Percentiles rank a stretch among this genome's conserved stretches.
Evolutionary conservation across 1,284 basidiomycete genomes (phyloP).

Genomic region (Mycena citricolor): DNA sequence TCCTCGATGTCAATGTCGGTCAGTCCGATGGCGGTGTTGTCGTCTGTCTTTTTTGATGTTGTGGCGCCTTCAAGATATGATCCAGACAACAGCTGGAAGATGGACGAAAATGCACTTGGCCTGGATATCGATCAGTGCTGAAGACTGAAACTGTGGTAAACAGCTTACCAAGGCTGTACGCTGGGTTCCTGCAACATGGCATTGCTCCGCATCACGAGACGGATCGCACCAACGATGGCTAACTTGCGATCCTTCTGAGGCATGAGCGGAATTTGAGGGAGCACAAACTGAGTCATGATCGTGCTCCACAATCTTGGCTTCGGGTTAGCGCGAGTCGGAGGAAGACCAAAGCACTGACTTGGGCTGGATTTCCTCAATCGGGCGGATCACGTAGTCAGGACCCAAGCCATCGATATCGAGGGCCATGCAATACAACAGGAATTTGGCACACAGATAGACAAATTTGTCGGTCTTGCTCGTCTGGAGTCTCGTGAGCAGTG

Average conservation of each 20-base stretch:
- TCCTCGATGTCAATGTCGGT: slow-evolving; percentile 89
- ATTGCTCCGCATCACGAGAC: slow-evolving; percentile 74
- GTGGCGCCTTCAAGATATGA: slow-evolving; percentile 58
- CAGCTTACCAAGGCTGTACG: slow-evolving; percentile 67
- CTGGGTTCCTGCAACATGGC: slow-evolving; percentile 66
- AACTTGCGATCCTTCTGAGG: slow-evolving; percentile 83
- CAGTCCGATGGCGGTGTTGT: slow-evolving; percentile 59
- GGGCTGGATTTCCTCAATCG: slow-evolving; percentile 84
- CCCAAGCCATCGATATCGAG: slow-evolving; percentile 71
- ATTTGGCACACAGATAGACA: slow-evolving; percentile 80
- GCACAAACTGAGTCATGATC: slow-evolving; percentile 76
- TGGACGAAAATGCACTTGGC: slow-evolving; percentile 66
- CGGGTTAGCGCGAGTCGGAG: slow-evolving; percentile 5
- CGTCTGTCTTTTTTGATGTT: slow-evolving; percentile 42
- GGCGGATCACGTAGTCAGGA: slow-evolving; percentile 77
- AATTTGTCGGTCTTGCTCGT: slow-evolving; percentile 89
- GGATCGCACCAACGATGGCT: slow-evolving; percentile 80
- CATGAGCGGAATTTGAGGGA: slow-evolving; percentile 82
- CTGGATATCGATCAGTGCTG: slow-evolving; percentile 36
- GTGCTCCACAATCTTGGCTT: slow-evolving; percentile 78
- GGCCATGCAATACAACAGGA: slow-evolving; percentile 76
- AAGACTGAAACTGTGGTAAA: not conserved
- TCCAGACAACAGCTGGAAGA: slow-evolving; percentile 80
- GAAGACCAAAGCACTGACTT: slow-evolving; percentile 51
- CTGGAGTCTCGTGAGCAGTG: slow-evolving; percentile 85